Conservation (phyloP, 1,284 basidiomycete species). For the Schizophyllum commune region DNA sequence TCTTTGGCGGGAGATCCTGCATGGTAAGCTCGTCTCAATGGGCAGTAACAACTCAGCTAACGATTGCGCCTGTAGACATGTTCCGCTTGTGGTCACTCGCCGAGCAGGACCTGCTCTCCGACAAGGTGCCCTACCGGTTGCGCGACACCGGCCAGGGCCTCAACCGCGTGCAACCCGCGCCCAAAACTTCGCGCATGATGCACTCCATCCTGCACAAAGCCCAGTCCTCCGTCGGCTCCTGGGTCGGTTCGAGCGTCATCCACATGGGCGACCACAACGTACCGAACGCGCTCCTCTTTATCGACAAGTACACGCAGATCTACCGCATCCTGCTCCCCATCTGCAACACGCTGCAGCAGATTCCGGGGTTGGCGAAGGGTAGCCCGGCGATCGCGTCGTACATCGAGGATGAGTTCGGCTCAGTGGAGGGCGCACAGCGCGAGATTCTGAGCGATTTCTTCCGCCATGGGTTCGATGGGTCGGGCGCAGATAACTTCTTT, state of each 20-base stretch:
- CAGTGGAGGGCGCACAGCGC: conserved; percentile 51
- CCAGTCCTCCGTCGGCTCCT: conserved; percentile 67
- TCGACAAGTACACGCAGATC: conserved; percentile 80
- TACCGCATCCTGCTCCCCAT: conserved; percentile 80
- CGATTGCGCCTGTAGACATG: conserved; percentile 47
- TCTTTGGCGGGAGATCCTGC: conserved; percentile 74
- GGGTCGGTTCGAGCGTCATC: conserved; percentile 60
- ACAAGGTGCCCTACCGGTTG: conserved; percentile 63
- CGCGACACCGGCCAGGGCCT: conserved; percentile 79
- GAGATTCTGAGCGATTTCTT: conserved; percentile 79
- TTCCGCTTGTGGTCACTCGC: conserved; percentile 76
- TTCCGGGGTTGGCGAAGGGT: conserved; percentile 45
- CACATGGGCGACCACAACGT: conserved; percentile 78
- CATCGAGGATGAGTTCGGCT: conserved; percentile 74
- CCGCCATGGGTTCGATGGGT: conserved; percentile 76
- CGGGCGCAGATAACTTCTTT: conserved; percentile 75
- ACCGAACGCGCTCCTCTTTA: conserved; percentile 49
- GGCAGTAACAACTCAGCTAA: conserved; percentile 2
- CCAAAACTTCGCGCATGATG: conserved; percentile 81
- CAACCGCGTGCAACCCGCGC: conserved; percentile 75
- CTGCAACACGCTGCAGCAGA: conserved; percentile 68
- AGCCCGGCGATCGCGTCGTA: conserved; percentile 68
- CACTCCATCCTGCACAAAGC: conserved; percentile 73
- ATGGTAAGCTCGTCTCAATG: conserved; percentile 40
- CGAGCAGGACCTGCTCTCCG: conserved; percentile 70